Conservation (phyloP, 1,139 yeast species). For the Suhomyces yuchorum region DNA sequence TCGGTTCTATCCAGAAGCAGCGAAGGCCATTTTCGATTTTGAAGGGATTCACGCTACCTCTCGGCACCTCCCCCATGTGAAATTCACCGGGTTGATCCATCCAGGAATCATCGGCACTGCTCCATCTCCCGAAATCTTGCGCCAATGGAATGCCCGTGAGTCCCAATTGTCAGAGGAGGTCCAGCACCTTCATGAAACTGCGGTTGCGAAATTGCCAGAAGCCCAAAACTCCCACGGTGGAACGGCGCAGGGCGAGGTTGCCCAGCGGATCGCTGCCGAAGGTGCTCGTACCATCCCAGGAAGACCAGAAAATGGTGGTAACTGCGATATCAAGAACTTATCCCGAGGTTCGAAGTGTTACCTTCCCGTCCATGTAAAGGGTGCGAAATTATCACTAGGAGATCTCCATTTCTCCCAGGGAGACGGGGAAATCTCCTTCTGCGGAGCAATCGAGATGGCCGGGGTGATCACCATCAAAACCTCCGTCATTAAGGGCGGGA, state of each 20-base stretch:
- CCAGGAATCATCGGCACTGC: conserved; percentile 56
- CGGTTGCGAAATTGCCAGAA: conserved; percentile 46
- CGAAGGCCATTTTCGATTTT: conserved; percentile 53
- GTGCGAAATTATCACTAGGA: conserved; percentile 51
- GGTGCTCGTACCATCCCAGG: conserved; percentile 57
- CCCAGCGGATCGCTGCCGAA: conserved; percentile 32
- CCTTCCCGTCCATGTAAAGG: conserved; percentile 48
- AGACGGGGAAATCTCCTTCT: conserved; percentile 54
- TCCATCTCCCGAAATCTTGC: conserved; percentile 43
- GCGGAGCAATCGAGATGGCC: conserved; percentile 58
- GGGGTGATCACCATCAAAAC: conserved; percentile 47
- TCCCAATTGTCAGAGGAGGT: conserved; percentile 29
- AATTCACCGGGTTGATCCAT: conserved; percentile 46
- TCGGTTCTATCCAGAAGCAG: conserved; percentile 49
- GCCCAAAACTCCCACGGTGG: conserved; percentile 42
- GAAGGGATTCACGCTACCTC: conserved; percentile 52
- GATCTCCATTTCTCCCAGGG: conserved; percentile 55
- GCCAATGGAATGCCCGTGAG: conserved; percentile 49
- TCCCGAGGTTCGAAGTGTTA: conserved; percentile 51
- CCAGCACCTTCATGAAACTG: conserved; percentile 33
- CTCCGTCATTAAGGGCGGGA: conserved; percentile 43
- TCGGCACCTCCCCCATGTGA: conserved; percentile 51
- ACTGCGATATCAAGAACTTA: conserved; percentile 52
- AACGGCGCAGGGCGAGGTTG: conserved; percentile 28
- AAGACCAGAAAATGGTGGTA: conserved; percentile 55